Evolutionary conservation across 2,329 filamentous ascomycete species (phyloP).

Genomic region (Aspergillus intermedius): DNA sequence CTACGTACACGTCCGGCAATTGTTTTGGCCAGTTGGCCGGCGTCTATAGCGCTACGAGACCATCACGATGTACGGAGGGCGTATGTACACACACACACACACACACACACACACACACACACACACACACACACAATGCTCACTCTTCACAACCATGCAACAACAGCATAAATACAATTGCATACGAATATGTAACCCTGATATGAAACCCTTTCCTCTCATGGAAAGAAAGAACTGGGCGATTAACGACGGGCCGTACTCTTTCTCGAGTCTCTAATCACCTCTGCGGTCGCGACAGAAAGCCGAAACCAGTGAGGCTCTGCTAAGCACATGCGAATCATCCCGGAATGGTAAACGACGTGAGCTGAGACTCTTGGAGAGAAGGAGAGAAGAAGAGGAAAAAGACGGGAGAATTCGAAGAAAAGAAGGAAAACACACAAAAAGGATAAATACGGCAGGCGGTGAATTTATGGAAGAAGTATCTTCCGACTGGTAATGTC

Average conservation of each 20-base stretch:
- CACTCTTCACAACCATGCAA: not conserved
- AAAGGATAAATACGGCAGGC: constrained; percentile 4
- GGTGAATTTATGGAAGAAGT: constrained; percentile 21
- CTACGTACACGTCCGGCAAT: no score
- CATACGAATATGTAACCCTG: constrained; percentile 37
- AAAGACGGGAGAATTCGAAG: constrained; percentile 9
- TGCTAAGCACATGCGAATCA: constrained; percentile 35
- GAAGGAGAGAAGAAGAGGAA: constrained; percentile 15
- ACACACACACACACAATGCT: not conserved
- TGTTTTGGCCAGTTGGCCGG: no score
- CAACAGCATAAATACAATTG: not conserved
- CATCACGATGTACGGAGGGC: no score
- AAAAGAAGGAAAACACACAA: constrained; percentile 17
- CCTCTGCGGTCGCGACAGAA: constrained; percentile 40
- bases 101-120: no score
- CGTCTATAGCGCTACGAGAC: no score
- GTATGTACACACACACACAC: not conserved
- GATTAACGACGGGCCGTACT: constrained; percentile 44
- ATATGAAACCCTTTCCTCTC: constrained; percentile 45
- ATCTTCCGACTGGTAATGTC: constrained; percentile 34
- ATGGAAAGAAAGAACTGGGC: constrained; percentile 42
- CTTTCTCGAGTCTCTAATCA: constrained; percentile 35
- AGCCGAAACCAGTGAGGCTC: constrained; percentile 37
- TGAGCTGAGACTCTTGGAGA: constrained; percentile 35
- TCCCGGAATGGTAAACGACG: constrained; percentile 31